phyloP scores from a whole-genome alignment of 306 rosid species.

The Astragalus membranaceus region DNA sequence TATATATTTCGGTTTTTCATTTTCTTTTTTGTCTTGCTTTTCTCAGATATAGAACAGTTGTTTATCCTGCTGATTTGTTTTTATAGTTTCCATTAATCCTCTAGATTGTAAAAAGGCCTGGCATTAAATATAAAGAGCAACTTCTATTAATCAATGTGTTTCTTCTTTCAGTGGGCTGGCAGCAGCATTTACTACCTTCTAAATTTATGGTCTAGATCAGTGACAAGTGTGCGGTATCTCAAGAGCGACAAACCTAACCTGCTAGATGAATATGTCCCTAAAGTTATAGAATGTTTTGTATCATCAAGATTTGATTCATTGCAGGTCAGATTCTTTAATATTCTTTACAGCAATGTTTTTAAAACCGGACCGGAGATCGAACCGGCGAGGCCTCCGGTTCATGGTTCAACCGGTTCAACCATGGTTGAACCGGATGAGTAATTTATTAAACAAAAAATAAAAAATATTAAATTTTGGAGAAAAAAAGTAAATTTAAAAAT shows the following conservation, averaged over 20 bases:
- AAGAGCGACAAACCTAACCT: slow-evolving; percentile 40
- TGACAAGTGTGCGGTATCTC: slow-evolving; percentile 31
- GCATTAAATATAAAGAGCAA: background rate
- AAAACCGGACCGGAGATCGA: no score
- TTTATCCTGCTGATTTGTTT: background rate
- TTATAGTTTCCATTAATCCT: background rate
- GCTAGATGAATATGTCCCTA: slow-evolving; percentile 41
- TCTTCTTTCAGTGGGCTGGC: slow-evolving; percentile 43
- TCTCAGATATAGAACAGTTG: background rate
- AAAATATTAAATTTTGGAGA: no score
- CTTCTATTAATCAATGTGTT: slow-evolving; percentile 10
- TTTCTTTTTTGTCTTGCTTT: background rate
- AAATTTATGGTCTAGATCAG: slow-evolving; percentile 40
- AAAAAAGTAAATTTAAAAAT: no score
- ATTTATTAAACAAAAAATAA: no score
- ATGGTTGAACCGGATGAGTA: no score
- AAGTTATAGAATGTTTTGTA: slow-evolving; percentile 38
- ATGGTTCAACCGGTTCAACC: no score
- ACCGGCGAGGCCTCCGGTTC: no score
- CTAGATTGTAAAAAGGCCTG: background rate
- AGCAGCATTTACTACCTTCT: slow-evolving; percentile 43
- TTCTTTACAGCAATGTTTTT: background rate
- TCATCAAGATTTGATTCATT: slow-evolving; percentile 41
- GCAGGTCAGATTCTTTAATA: slow-evolving; percentile 29
- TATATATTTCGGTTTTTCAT: background rate